Conservation (phyloP, 768 basidiomycete genomes). For the Mycena maculata region DNA sequence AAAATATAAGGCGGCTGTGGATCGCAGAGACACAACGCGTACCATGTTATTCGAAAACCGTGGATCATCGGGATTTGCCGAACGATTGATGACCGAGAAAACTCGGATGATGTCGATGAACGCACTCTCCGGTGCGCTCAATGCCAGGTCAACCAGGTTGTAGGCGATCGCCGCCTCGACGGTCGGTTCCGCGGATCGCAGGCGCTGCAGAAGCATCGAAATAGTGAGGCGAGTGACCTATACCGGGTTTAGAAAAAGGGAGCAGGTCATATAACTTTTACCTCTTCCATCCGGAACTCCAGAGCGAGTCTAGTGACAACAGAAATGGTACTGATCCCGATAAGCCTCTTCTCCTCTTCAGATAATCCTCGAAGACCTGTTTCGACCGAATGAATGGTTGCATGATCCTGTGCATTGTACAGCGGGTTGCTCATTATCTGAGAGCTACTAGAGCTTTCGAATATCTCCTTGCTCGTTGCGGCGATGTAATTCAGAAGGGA, state of each 20-base stretch:
- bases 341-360: slow-evolving; percentile 86
- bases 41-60: slow-evolving; percentile 92
- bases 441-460: slow-evolving; percentile 60
- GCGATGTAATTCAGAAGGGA: slow-evolving; percentile 94
- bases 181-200: slow-evolving; percentile 85
- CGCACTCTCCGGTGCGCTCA: slow-evolving; percentile 78
- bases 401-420: slow-evolving; percentile 57
- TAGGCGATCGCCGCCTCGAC: slow-evolving; percentile 93
- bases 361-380: slow-evolving; percentile 73
- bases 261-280: slow-evolving; percentile 39
- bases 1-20: too few species aligned
- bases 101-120: slow-evolving; percentile 87
- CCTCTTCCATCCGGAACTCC: slow-evolving; percentile 89
- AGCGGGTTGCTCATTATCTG: slow-evolving; percentile 57
- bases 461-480: slow-evolving; percentile 81
- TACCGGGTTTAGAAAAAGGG: not conserved
- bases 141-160: slow-evolving; percentile 90
- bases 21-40: slow-evolving; percentile 16
- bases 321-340: slow-evolving; percentile 91
- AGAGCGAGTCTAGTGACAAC: slow-evolving; percentile 89
- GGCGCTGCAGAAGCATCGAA: slow-evolving; percentile 91
- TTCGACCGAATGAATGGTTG: slow-evolving; percentile 69
- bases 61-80: slow-evolving; percentile 90
- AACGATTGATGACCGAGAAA: slow-evolving; percentile 87
- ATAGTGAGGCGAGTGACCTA: slow-evolving; percentile 89